A percentile compares a stretch with the other conserved stretches of the same genome.
These are phyloP conservation scores for Neostapfia colusana DNA, from an alignment of 176 grass and related monocot genomes.

Conservation along the genomic window DNA sequence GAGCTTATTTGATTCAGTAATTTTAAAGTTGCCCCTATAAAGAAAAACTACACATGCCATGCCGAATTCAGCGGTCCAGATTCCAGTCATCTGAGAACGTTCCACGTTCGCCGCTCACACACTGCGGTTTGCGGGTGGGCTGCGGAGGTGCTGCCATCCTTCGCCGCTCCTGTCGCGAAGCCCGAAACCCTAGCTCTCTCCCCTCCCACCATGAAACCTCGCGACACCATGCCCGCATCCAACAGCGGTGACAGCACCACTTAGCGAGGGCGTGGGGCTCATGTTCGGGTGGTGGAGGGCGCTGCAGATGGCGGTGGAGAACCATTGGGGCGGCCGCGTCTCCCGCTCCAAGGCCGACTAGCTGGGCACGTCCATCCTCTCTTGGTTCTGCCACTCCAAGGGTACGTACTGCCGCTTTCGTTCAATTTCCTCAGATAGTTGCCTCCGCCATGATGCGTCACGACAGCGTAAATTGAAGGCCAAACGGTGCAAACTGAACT, in stretches of 20 bases:
- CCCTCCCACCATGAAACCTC: background rate
- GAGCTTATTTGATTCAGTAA: too few species aligned
- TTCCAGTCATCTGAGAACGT: too few species aligned
- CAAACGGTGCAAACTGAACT: too few species aligned
- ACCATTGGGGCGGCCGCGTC: slow-evolving; percentile 71
- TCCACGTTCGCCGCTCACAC: too few species aligned
- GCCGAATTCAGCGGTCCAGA: too few species aligned
- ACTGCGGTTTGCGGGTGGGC: too few species aligned
- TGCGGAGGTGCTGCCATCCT: too few species aligned
- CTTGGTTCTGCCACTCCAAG: slow-evolving; percentile 63
- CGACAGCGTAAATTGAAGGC: too few species aligned
- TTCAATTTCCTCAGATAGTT: background rate
- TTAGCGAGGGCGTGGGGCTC: slow-evolving; percentile 63
- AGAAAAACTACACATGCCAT: too few species aligned
- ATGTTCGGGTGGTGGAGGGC: slow-evolving; percentile 75
- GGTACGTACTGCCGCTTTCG: slow-evolving; percentile 32
- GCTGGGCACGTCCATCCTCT: slow-evolving; percentile 51
- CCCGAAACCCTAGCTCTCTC: slow-evolving; percentile 26
- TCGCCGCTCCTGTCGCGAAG: background rate
- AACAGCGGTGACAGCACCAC: slow-evolving; percentile 23
- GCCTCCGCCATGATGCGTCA: background rate
- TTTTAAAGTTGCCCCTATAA: too few species aligned
- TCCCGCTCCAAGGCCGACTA: slow-evolving; percentile 67
- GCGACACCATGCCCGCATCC: slow-evolving; percentile 43
- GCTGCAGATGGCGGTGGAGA: slow-evolving; percentile 85